Percentiles rank a stretch among this genome's conserved stretches.
phyloP scores from a whole-genome alignment of 2,329 filamentous ascomycete genomes.

The Fusarium vanettenii region DNA sequence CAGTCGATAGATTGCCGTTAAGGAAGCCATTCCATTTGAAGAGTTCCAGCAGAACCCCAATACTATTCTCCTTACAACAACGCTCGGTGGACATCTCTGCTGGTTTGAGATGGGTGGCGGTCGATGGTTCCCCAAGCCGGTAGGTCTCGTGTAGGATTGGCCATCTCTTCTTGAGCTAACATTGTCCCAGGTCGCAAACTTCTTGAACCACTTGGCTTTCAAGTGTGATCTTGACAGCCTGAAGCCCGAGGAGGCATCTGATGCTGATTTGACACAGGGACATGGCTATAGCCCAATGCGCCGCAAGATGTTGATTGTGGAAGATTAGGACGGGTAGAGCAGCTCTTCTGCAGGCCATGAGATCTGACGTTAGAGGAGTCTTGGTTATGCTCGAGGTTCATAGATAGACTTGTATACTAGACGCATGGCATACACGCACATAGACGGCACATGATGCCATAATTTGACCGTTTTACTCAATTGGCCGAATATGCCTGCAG shows the following conservation, averaged over 20 bases:
- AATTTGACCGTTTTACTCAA: constrained; percentile 9
- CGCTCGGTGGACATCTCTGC: constrained; percentile 88
- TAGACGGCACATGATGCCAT: constrained; percentile 16
- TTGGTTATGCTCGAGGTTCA: not conserved
- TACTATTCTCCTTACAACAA: constrained; percentile 85
- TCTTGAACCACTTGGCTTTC: constrained; percentile 65
- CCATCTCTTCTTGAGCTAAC: not conserved
- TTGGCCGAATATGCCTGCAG: constrained; percentile 12
- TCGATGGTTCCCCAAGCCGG: constrained; percentile 88
- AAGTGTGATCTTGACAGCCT: constrained; percentile 71
- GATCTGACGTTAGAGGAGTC: not conserved
- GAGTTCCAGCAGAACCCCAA: constrained; percentile 90
- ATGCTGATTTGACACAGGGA: constrained; percentile 51
- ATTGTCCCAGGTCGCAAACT: constrained; percentile 59
- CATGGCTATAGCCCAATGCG: constrained; percentile 75
- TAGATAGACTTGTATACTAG: constrained; percentile 21
- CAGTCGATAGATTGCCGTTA: constrained; percentile 74
- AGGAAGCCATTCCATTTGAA: constrained; percentile 81
- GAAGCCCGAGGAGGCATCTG: constrained; percentile 50
- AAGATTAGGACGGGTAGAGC: not conserved
- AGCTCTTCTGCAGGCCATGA: not conserved
- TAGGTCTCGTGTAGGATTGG: constrained; percentile 55
- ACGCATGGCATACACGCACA: constrained; percentile 5
- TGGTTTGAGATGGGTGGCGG: constrained; percentile 90
- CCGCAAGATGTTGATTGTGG: constrained; percentile 63